Evolutionary conservation across 305 asterid species (phyloP).

Genomic region (Solanum hybrid): DNA sequence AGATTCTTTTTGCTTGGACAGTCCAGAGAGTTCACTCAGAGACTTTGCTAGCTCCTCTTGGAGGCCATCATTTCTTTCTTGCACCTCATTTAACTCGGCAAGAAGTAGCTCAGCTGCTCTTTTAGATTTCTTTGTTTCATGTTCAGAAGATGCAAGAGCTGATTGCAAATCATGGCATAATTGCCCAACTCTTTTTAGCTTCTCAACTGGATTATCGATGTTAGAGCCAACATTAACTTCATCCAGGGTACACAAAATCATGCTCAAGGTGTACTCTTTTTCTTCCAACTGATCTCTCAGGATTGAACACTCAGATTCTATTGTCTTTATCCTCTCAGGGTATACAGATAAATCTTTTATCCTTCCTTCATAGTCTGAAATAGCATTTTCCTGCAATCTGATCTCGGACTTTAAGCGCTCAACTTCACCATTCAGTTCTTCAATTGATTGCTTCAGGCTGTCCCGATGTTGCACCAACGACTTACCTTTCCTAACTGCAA

Average conservation of each 20-base stretch:
- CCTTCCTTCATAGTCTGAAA: constrained; percentile 48
- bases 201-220: constrained; percentile 48
- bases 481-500: constrained; percentile 93
- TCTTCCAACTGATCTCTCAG: constrained; percentile 58
- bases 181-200: constrained; percentile 44
- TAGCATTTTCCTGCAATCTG: constrained; percentile 32
- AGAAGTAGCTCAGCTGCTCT: constrained; percentile 87
- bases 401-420: constrained; percentile 48
- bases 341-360: constrained; percentile 38
- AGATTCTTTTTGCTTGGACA: constrained; percentile 56
- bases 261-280: constrained; percentile 43
- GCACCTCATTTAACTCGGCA: constrained; percentile 95
- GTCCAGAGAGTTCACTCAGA: constrained; percentile 42
- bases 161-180: constrained; percentile 39
- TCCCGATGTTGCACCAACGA: constrained; percentile 88
- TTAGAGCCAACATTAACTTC: constrained; percentile 36
- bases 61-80: constrained; percentile 85
- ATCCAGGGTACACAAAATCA: constrained; percentile 40
- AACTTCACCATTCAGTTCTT: constrained; percentile 58
- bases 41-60: constrained; percentile 78
- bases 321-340: constrained; percentile 48
- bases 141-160: constrained; percentile 42
- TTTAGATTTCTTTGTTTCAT: constrained; percentile 75
- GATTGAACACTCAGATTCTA: constrained; percentile 52
- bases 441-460: constrained; percentile 73